These are phyloP conservation scores for Arctostaphylos glauca DNA, from an alignment of 148 eudicot species.

Conservation along the genomic window DNA sequence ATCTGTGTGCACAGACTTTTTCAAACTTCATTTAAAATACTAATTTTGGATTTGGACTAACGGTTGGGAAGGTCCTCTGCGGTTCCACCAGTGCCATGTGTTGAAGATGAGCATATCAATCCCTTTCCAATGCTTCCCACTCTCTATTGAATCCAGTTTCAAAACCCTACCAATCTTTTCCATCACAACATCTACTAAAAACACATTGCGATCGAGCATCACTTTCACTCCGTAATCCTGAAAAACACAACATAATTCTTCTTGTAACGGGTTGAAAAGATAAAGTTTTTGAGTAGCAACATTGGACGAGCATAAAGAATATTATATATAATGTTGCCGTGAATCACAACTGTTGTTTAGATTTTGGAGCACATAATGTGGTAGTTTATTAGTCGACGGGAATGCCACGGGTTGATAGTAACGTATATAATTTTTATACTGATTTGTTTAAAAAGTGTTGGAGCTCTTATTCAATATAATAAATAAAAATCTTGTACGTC, in stretches of 20 bases:
- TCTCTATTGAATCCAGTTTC: conserved; percentile 62
- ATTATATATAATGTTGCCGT: too few species aligned
- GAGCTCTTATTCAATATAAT: too few species aligned
- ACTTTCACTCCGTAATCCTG: conserved; percentile 70
- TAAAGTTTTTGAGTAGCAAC: background rate
- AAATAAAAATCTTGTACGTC: background rate
- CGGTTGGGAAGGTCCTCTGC: conserved; percentile 85
- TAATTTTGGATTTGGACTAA: conserved; percentile 25
- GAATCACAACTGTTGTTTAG: too few species aligned
- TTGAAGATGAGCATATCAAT: conserved; percentile 80
- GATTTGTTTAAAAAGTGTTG: too few species aligned
- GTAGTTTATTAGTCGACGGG: too few species aligned
- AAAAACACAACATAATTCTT: conserved; percentile 8
- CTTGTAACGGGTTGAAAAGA: background rate
- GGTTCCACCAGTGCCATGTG: conserved; percentile 99
- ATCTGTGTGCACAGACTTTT: too few species aligned
- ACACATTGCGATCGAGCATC: conserved; percentile 62
- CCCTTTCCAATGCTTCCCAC: conserved; percentile 67
- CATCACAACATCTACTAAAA: conserved; percentile 65
- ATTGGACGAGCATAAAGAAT: too few species aligned
- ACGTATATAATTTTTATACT: too few species aligned
- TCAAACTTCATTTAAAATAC: too few species aligned
- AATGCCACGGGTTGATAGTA: too few species aligned
- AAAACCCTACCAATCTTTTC: conserved; percentile 62
- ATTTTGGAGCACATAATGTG: too few species aligned